Conservation (phyloP, 2,329 filamentous ascomycete genomes). For the Cucurbitaria berberidis region DNA sequence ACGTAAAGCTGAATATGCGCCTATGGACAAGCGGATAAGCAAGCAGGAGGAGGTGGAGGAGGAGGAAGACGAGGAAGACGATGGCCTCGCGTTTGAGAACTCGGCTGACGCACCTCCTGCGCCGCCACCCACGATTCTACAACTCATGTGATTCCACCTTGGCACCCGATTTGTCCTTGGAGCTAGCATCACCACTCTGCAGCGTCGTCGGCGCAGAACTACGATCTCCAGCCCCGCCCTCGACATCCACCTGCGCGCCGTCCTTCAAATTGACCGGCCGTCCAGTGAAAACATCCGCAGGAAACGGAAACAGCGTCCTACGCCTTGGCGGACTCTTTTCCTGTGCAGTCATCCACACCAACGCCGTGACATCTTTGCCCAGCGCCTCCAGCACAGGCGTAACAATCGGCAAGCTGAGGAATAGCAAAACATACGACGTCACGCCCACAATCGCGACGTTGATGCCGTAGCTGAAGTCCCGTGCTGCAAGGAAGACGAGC, state of each 20-base stretch:
- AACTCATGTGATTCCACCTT: too few relatives aligned
- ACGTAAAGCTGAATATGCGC: too few relatives aligned
- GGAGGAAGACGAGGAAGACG: too few relatives aligned
- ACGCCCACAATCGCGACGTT: constrained; percentile 46
- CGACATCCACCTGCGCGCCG: constrained; percentile 8
- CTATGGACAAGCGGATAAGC: too few relatives aligned
- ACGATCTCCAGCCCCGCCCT: too few relatives aligned
- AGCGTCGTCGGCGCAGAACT: too few relatives aligned
- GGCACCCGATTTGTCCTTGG: too few relatives aligned
- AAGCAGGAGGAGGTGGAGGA: too few relatives aligned
- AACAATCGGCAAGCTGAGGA: constrained; percentile 43
- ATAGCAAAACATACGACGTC: constrained; percentile 45
- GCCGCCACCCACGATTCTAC: too few relatives aligned
- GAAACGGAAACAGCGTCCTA: constrained; percentile 44
- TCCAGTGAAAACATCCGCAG: constrained; percentile 21
- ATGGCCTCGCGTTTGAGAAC: too few relatives aligned
- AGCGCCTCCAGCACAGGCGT: constrained; percentile 49
- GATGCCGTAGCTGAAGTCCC: constrained; percentile 41
- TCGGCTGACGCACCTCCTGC: too few relatives aligned
- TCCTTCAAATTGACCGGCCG: constrained; percentile 11
- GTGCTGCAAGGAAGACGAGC: constrained; percentile 41
- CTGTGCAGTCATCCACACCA: constrained; percentile 46
- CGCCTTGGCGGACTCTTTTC: constrained; percentile 44
- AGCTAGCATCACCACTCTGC: too few relatives aligned
- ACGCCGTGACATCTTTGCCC: constrained; percentile 48